Evolutionary conservation across 2,329 filamentous ascomycete species (phyloP), one percentile per base, ranked within the genome.

Genomic region (Lomentospora prolificans): DNA sequence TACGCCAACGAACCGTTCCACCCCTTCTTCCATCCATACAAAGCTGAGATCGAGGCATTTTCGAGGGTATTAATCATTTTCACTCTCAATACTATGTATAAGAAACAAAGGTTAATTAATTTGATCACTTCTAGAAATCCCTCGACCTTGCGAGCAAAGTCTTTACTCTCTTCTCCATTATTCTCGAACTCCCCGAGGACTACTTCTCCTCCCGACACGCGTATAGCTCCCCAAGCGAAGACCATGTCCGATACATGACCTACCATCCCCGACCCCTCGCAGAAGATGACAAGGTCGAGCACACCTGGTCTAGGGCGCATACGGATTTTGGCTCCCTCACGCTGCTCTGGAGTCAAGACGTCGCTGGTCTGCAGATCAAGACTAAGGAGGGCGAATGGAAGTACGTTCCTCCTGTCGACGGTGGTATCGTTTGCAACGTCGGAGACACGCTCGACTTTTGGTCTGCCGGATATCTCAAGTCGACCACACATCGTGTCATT

Each of bases 181-280:
- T 81, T 3, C 73, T 82, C 1, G 73, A 82, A 61, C 67, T 83
- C 0, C 75, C 77, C 0, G 74, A 77, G 41, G 75, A 81, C 10
- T 75, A 76, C 58, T 72, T 82, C 46, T 72, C 77, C 17, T 71
- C 71, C 5, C 70, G 74, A 50, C 80, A 82, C 61, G 67, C 67
- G 4, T 83, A 81, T 58, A 69, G 77, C 2, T 67, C 72, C 30
- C 69, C 73, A 14, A 75, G 75, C 46, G 78, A 81, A 52, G 75
- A 78, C 57, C 78, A 81, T 59, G 69, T 80, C 10, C 75, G 79
- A 6, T 80, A 79, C 64, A 81, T 80, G 78, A 70, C 73, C 51
- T 81, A 80, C 60, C 70, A 72, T 27, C 68, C 72, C 0, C 72
- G 77, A 6, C 66, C 68, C 0, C 60, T 67, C 3, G 73, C 75